Base-by-base conservation (phyloP, 1,284 basidiomycete species). In the Ustilago shanxiensis region DNA sequence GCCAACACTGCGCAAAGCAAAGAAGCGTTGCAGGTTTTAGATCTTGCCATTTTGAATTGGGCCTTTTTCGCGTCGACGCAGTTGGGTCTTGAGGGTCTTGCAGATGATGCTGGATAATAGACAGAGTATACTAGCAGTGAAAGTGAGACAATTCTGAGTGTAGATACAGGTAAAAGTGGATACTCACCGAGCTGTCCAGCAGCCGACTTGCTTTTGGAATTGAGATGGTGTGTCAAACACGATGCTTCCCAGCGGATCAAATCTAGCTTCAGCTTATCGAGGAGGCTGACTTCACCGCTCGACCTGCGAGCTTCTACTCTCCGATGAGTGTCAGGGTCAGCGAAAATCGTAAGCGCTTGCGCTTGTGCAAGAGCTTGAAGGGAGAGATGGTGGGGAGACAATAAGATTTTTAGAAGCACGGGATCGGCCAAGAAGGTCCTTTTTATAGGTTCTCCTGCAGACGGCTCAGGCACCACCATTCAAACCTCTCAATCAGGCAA, bases 281-380 rank as follows among this genome's bases (percentile, higher is more conserved):
- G n/a, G n/a, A n/a, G n/a, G 14, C 24, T 20, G 24, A 31, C 29
- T 59, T 26, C 11, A 18, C 28, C 20, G 41, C 69, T 62, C 69
- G 60, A 60, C 63, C 64, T 13, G 69, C 69, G 69, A 72, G 63
- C n/a, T 20, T n/a, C n/a, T n/a, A n/a, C n/a, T n/a, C n/a, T n/a
- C n/a, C 5, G 1, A 20, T 2, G 6, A n/a, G 35, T 54, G 20
- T 22, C 13, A 22, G 20, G 11, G 3, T 18, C 20, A 37, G 29
- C 16, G 33, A 26, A 35, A 24, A 37, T 20, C 29, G 28, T 35
- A 7, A 16, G 20, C 41, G 41, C 20, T 20, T 45, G 44, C 50
- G 37, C 50, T 31, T 31, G 39, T 33, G 24, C 26, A n/a, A 20
- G 50, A 33, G 45, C 37, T 20, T 9, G 37, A 10, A 35, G 11